Evolutionary conservation across 2,329 filamentous ascomycete genomes (phyloP).

Genomic region (Calycina herbarum): DNA sequence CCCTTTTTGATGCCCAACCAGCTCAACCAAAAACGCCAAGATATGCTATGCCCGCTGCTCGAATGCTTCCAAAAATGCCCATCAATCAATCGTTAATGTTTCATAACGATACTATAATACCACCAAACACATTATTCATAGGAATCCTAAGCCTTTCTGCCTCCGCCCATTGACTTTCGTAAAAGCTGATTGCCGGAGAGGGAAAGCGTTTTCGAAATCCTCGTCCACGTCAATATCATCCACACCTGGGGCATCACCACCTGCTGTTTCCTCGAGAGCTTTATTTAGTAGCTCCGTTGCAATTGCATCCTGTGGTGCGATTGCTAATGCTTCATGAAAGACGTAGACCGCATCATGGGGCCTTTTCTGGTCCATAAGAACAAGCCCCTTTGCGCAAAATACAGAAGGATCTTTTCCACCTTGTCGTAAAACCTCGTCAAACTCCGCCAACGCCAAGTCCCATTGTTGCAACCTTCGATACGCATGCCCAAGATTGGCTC

Average conservation of each 20-base stretch:
- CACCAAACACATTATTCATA: constrained; percentile 4
- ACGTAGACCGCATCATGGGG: constrained; percentile 77
- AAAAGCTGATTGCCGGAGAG: not conserved
- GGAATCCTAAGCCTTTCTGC: constrained; percentile 1
- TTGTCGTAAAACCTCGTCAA: constrained; percentile 82
- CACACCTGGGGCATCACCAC: constrained; percentile 32
- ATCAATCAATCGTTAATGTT: not conserved
- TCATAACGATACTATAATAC: not conserved
- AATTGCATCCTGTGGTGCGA: constrained; percentile 77
- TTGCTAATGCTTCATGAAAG: constrained; percentile 80
- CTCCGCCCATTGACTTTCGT: not conserved
- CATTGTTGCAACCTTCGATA: constrained; percentile 71
- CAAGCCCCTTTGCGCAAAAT: constrained; percentile 80
- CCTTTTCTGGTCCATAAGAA: constrained; percentile 74
- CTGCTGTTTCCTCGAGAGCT: constrained; percentile 63
- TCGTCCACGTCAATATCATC: constrained; percentile 49
- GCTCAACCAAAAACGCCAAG: not conserved
- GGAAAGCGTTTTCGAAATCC: constrained; percentile 48
- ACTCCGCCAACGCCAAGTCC: constrained; percentile 73
- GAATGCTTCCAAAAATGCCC: constrained; percentile 4
- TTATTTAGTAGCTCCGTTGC: constrained; percentile 76
- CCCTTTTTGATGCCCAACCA: constrained; percentile 2
- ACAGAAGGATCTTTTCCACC: constrained; percentile 77
- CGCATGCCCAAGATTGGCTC: constrained; percentile 87
- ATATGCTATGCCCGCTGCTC: not conserved